Percentiles rank a stretch among this genome's conserved stretches.
These are phyloP conservation scores for Heimioporus sp. DNA, from an alignment of 768 basidiomycete genomes.

Conservation along the genomic window DNA sequence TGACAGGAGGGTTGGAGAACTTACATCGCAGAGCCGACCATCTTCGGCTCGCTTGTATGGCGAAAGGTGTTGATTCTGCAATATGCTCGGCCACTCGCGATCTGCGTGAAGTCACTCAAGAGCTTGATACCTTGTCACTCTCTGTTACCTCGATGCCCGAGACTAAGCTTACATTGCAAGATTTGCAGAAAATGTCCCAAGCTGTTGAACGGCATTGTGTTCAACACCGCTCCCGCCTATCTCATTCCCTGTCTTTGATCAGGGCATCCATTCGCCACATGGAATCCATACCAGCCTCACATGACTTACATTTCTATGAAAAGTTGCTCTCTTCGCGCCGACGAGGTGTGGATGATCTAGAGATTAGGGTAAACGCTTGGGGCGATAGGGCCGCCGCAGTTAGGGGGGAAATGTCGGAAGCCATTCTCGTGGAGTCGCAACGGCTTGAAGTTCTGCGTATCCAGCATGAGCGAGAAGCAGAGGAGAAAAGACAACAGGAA, in stretches of 20 bases:
- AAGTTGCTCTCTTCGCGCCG: slow-evolving; percentile 47
- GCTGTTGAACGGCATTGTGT: slow-evolving; percentile 36
- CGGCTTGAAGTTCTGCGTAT: slow-evolving; percentile 39
- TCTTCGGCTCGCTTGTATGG: slow-evolving; percentile 51
- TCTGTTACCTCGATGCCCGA: slow-evolving; percentile 31
- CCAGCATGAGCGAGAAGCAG: slow-evolving; percentile 26
- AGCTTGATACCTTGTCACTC: slow-evolving; percentile 39
- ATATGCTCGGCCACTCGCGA: slow-evolving; percentile 37
- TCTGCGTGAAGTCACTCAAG: slow-evolving; percentile 38
- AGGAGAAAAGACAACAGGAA: slow-evolving; percentile 17
- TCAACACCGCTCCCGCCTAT: slow-evolving; percentile 36
- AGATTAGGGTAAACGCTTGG: slow-evolving; percentile 49
- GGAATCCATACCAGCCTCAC: slow-evolving; percentile 43
- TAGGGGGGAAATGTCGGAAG: slow-evolving; percentile 38
- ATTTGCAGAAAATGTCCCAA: slow-evolving; percentile 37
- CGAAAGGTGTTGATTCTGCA: slow-evolving; percentile 49
- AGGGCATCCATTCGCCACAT: slow-evolving; percentile 56
- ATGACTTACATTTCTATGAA: slow-evolving; percentile 47
- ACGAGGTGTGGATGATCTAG: slow-evolving; percentile 50
- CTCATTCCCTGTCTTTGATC: slow-evolving; percentile 50
- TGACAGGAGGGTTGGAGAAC: slow-evolving; percentile 52
- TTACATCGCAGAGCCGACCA: slow-evolving; percentile 48
- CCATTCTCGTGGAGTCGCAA: slow-evolving; percentile 40
- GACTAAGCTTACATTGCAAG: slow-evolving; percentile 28
- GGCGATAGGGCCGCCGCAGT: slow-evolving; percentile 34